Percentiles rank a stretch among this genome's conserved stretches.
Evolutionary conservation across 164 flowering plant genomes (phyloP).

Genomic region (Hamamelis virginiana): DNA sequence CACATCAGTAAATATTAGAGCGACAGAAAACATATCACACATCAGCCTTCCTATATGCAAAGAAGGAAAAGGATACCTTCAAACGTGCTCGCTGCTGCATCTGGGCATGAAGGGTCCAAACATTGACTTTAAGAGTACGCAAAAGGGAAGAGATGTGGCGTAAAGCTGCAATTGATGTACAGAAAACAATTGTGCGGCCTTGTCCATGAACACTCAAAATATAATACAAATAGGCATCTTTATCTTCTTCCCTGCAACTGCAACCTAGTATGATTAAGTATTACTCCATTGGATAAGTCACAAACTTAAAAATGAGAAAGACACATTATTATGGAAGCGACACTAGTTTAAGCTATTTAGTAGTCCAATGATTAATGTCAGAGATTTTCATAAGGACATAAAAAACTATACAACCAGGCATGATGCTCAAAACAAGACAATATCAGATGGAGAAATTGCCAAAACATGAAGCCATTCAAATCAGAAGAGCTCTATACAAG

Average conservation of each 20-base stretch:
- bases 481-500: too few relatives aligned
- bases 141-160: slow-evolving; percentile 74
- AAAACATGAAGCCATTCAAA: background rate
- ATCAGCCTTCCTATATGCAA: too few relatives aligned
- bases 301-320: too few relatives aligned
- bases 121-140: slow-evolving; percentile 58
- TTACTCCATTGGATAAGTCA: too few relatives aligned
- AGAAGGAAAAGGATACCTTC: slow-evolving; percentile 50
- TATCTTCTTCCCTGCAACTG: slow-evolving; percentile 97
- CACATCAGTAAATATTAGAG: background rate
- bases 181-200: slow-evolving; percentile 91
- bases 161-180: slow-evolving; percentile 89
- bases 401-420: background rate
- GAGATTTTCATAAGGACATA: background rate
- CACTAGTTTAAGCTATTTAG: background rate
- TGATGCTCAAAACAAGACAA: background rate
- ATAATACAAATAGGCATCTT: slow-evolving; percentile 90
- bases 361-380: background rate
- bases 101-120: slow-evolving; percentile 78
- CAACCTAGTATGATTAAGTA: slow-evolving; percentile 16
- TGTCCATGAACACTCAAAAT: slow-evolving; percentile 85
- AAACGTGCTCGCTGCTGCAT: slow-evolving; percentile 96
- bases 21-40: background rate
- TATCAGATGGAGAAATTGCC: background rate
- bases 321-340: too few relatives aligned